Conservation (phyloP, 2,329 filamentous ascomycete species). For the Ambrosiella xylebori region DNA sequence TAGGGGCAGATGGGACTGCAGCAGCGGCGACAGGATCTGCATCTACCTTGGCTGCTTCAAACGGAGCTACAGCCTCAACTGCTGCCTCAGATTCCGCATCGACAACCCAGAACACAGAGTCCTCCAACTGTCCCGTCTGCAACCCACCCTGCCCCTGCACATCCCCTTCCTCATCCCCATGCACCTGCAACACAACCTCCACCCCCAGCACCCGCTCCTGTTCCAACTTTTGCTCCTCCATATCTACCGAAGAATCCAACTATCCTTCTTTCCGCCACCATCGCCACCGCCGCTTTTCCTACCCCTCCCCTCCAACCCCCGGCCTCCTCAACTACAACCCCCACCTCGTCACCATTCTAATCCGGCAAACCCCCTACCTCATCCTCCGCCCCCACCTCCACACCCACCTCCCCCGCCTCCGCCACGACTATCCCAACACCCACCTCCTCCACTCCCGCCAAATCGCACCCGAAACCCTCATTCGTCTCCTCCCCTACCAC, state of each 20-base stretch:
- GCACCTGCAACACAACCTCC: no score
- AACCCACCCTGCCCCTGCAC: neutral
- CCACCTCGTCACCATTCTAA: conserved; percentile 1
- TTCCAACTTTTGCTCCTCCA: no score
- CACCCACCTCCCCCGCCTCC: neutral
- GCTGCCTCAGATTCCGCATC: neutral
- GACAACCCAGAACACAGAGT: neutral
- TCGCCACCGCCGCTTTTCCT: neutral
- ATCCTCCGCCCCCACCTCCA: neutral
- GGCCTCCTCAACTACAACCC: conserved; percentile 3
- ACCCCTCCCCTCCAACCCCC: neutral
- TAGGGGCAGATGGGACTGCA: neutral
- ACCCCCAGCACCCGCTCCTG: no score
- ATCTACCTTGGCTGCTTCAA: neutral
- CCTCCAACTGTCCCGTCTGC: neutral
- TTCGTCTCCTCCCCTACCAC: neutral
- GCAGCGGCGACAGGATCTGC: neutral
- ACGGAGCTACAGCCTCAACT: neutral
- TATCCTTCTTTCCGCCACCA: neutral
- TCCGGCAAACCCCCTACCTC: conserved; percentile 3
- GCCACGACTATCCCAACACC: neutral
- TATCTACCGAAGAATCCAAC: no score
- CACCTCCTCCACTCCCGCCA: neutral
- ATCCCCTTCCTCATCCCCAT: neutral
- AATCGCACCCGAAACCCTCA: neutral